A percentile compares a stretch with the other conserved stretches of the same genome.
phyloP scores from a whole-genome alignment of 306 rosid genomes.

The Trichosanthes cucumerina region DNA sequence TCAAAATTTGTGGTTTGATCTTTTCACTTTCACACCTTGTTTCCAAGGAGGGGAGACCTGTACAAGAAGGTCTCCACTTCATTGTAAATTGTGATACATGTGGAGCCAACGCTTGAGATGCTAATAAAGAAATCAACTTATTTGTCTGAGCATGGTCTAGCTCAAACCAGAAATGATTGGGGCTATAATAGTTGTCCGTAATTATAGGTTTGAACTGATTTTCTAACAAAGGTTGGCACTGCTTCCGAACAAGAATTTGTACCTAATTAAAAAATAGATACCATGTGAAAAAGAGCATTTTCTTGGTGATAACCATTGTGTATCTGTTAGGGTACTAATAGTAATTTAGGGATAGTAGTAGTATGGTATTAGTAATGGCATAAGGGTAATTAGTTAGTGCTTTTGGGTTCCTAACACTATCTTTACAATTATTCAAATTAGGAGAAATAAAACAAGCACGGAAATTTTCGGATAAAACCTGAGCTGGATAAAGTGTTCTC shows the following conservation, averaged over 20 bases:
- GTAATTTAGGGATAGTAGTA: no score
- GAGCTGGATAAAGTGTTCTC: conserved; percentile 76
- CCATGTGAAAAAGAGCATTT: conserved; percentile 3
- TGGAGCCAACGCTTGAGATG: conserved; percentile 32
- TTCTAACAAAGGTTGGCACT: conserved; percentile 54
- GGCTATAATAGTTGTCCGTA: conserved; percentile 41
- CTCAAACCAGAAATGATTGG: conserved; percentile 65
- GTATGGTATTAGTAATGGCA: no score
- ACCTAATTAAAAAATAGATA: conserved; percentile 30
- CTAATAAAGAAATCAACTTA: conserved; percentile 35
- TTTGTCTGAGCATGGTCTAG: conserved; percentile 61
- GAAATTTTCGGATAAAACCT: conserved; percentile 33
- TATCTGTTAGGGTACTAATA: no score
- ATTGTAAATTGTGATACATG: conserved; percentile 18
- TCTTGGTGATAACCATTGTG: conserved; percentile 2
- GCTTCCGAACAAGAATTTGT: conserved; percentile 38
- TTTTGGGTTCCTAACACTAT: no score
- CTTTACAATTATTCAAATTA: neutral
- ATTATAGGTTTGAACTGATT: conserved; percentile 47
- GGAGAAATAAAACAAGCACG: neutral
- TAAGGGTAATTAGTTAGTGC: no score
- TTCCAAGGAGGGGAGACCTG: conserved; percentile 21
- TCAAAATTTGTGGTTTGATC: conserved; percentile 11
- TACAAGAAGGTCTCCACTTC: conserved; percentile 20
- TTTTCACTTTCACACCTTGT: conserved; percentile 18